phyloP scores from a whole-genome alignment of 306 rosid species.

The Dicorynia guianensis region DNA sequence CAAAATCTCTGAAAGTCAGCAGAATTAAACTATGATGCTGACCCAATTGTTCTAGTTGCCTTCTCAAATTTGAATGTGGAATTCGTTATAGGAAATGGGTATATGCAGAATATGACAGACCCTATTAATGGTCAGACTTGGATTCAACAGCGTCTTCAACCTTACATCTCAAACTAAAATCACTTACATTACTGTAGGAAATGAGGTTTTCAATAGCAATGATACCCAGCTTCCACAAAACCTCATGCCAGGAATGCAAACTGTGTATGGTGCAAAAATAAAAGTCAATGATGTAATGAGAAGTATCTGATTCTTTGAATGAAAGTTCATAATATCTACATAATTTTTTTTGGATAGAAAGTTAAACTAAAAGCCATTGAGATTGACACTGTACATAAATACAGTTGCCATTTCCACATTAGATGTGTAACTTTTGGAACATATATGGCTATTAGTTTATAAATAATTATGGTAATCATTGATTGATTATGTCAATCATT shows the following conservation, averaged over 20 bases:
- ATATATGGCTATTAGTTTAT: no score
- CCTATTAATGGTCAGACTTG: conserved; percentile 69
- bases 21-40: conserved; percentile 88
- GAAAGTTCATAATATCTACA: no score
- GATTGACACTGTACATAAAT: no score
- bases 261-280: conserved; percentile 57
- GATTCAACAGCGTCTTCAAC: conserved; percentile 68
- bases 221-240: conserved; percentile 46
- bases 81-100: conserved; percentile 73
- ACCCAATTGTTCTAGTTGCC: conserved; percentile 79
- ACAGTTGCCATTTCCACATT: no score
- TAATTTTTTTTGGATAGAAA: no score
- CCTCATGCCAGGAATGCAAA: conserved; percentile 89
- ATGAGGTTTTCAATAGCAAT: conserved; percentile 62
- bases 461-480: no score
- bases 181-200: conserved; percentile 80
- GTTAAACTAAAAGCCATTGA: no score
- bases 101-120: conserved; percentile 67
- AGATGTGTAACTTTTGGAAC: no score
- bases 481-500: no score
- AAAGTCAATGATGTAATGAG: no score
- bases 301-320: no score
- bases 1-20: conserved; percentile 67
- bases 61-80: conserved; percentile 77
- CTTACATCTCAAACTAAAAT: conserved; percentile 73